A percentile compares a stretch with the other conserved stretches of the same genome.
phyloP scores from a whole-genome alignment of 1,284 basidiomycete species.

The Ustilago hordei region DNA sequence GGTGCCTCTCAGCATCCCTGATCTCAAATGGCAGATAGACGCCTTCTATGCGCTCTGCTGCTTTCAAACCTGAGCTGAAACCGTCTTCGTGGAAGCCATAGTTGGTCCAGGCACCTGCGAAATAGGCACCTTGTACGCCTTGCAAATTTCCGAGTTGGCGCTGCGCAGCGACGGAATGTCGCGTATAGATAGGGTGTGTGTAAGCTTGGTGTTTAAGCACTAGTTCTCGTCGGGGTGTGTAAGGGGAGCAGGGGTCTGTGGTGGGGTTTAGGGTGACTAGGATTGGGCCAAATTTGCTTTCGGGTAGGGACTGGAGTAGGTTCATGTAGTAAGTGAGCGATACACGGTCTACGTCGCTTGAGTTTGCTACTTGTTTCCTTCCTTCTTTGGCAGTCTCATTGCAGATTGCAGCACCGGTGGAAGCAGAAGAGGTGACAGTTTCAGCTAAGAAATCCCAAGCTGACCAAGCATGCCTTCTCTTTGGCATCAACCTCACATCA shows the following conservation, averaged over 20 bases:
- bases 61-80: constrained; percentile 74
- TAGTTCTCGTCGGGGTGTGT: constrained; percentile 32
- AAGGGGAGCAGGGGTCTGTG: constrained; percentile 59
- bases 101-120: constrained; percentile 82
- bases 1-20: constrained; percentile 60
- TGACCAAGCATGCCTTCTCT: constrained; percentile 46
- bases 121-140: constrained; percentile 75
- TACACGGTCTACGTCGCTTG: constrained; percentile 50
- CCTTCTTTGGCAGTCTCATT: no score
- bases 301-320: constrained; percentile 78
- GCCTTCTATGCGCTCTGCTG: constrained; percentile 62
- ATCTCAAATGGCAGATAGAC: constrained; percentile 70
- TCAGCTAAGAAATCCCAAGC: constrained; percentile 65
- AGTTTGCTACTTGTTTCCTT: neutral
- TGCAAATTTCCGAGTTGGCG: constrained; percentile 75
- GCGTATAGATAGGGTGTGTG: constrained; percentile 76
- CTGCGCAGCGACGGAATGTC: constrained; percentile 74
- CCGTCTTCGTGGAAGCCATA: constrained; percentile 85
- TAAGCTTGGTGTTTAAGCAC: constrained; percentile 76
- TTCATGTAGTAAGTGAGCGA: constrained; percentile 79
- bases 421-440: constrained; percentile 13
- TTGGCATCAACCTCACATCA: constrained; percentile 68
- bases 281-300: constrained; percentile 76
- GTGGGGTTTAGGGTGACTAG: constrained; percentile 81
- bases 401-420: neutral